Evolutionary conservation across 2,329 filamentous ascomycete species (phyloP).

Genomic region (Penicillium occitanis): DNA sequence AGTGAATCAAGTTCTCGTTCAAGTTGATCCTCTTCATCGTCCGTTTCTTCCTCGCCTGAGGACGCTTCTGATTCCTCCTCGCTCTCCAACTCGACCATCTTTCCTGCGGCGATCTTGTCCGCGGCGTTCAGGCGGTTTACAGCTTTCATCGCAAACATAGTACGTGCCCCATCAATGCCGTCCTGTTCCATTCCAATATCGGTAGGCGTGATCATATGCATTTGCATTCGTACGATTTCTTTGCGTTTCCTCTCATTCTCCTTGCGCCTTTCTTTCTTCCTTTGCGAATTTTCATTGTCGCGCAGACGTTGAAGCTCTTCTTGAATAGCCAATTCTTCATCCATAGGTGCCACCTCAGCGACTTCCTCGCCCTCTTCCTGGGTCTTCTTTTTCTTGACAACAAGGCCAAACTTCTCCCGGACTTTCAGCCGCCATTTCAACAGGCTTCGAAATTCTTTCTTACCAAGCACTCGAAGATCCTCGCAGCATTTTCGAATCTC

Average conservation of each 20-base stretch:
- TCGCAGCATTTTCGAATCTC: constrained; percentile 77
- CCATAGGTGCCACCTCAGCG: constrained; percentile 82
- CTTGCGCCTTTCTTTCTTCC: constrained; percentile 77
- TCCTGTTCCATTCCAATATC: constrained; percentile 91
- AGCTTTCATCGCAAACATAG: constrained; percentile 82
- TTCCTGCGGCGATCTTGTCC: constrained; percentile 69
- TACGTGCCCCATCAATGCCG: constrained; percentile 73
- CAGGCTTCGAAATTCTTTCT: constrained; percentile 90
- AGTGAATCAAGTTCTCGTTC: constrained; percentile 82
- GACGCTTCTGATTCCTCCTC: constrained; percentile 57
- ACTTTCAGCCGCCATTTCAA: constrained; percentile 87
- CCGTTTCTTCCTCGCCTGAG: constrained; percentile 62
- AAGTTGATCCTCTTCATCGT: constrained; percentile 77
- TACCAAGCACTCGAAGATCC: constrained; percentile 85
- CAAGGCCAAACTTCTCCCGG: constrained; percentile 85
- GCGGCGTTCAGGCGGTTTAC: constrained; percentile 74
- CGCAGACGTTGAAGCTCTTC: constrained; percentile 80
- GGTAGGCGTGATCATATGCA: constrained; percentile 94
- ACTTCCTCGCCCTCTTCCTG: constrained; percentile 67
- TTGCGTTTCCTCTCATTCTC: constrained; percentile 94
- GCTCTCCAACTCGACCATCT: constrained; percentile 66
- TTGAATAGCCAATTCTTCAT: constrained; percentile 88
- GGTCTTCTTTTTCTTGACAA: constrained; percentile 65
- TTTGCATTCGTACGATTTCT: constrained; percentile 92
- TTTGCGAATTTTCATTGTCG: constrained; percentile 72